Percentiles rank a stretch among this genome's conserved stretches.
Conservation (phyloP, 2,329 filamentous ascomycete species). For the Davidsoniella neocaledoniae region DNA sequence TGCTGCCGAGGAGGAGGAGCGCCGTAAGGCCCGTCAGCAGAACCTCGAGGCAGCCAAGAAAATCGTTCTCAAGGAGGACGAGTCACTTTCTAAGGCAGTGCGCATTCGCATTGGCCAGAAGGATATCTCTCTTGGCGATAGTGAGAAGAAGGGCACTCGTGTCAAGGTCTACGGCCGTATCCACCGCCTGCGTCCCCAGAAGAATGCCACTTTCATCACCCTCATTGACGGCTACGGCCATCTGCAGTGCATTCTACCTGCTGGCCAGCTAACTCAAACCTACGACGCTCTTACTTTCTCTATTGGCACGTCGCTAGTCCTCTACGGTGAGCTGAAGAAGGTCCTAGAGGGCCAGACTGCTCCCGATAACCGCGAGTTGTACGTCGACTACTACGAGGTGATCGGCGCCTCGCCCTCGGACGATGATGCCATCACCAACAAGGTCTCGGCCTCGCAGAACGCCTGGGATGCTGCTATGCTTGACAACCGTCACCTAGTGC, state of each 20-base stretch:
- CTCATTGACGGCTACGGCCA: conserved; percentile 62
- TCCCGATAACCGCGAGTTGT: conserved; percentile 70
- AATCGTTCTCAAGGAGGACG: conserved; percentile 51
- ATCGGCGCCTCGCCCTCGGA: conserved; percentile 67
- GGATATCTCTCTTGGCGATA: conserved; percentile 42
- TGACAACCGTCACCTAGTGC: conserved; percentile 67
- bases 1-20: conserved; percentile 54
- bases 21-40: conserved; percentile 51
- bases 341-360: conserved; percentile 65
- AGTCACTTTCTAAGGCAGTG: conserved; percentile 53
- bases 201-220: conserved; percentile 75
- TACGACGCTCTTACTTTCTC: conserved; percentile 79
- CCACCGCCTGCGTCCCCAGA: conserved; percentile 65
- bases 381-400: conserved; percentile 77
- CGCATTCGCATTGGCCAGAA: conserved; percentile 63
- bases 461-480: conserved; percentile 48
- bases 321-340: conserved; percentile 69
- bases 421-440: conserved; percentile 83
- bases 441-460: conserved; percentile 31
- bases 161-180: conserved; percentile 72
- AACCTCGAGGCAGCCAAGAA: conserved; percentile 62
- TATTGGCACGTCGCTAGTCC: conserved; percentile 70
- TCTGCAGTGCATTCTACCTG: conserved; percentile 65
- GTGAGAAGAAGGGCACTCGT: conserved; percentile 46
- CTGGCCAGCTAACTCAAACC: conserved; percentile 70